Conservation (phyloP, 345 rosid genomes). For the Eucalyptus dawsonii region DNA sequence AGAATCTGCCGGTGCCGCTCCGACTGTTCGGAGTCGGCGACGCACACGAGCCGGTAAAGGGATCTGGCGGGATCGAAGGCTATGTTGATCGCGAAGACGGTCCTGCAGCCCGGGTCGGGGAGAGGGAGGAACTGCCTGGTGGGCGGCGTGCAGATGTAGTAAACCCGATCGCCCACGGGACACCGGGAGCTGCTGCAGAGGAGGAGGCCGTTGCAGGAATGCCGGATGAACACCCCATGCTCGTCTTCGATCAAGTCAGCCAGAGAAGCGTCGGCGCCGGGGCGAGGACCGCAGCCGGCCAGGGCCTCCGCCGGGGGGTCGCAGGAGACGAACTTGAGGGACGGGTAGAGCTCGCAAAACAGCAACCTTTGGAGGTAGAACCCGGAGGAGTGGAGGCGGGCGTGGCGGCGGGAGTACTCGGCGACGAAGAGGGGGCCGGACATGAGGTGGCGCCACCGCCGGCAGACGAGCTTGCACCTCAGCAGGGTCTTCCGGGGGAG, state of each 20-base stretch:
- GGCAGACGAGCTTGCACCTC: slow-evolving; percentile 9
- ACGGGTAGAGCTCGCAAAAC: not conserved
- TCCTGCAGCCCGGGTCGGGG: not conserved
- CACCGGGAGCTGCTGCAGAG: slow-evolving; percentile 12
- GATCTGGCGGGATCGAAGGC: slow-evolving; percentile 4
- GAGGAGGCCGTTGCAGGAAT: slow-evolving; percentile 15
- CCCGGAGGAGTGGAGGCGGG: slow-evolving; percentile 4
- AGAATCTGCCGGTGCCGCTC: not conserved
- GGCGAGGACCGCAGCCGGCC: not conserved
- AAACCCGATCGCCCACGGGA: not conserved
- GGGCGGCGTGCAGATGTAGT: slow-evolving; percentile 10
- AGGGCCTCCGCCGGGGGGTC: not conserved
- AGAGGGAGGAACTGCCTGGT: slow-evolving; percentile 3
- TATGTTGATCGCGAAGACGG: not conserved
- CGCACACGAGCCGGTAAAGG: slow-evolving; percentile 1
- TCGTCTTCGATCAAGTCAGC: slow-evolving; percentile 4
- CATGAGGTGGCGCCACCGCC: slow-evolving; percentile 5
- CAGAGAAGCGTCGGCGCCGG: not conserved
- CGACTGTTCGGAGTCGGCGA: not conserved
- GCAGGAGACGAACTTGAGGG: not conserved
- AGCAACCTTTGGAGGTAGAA: slow-evolving; percentile 8
- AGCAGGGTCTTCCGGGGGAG: slow-evolving; percentile 7
- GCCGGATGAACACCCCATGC: not conserved
- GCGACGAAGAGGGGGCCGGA: slow-evolving; percentile 1
- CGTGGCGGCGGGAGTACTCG: not conserved